Evolutionary conservation across 768 basidiomycete species (phyloP).

Genomic region (Rhizopogon rudus): DNA sequence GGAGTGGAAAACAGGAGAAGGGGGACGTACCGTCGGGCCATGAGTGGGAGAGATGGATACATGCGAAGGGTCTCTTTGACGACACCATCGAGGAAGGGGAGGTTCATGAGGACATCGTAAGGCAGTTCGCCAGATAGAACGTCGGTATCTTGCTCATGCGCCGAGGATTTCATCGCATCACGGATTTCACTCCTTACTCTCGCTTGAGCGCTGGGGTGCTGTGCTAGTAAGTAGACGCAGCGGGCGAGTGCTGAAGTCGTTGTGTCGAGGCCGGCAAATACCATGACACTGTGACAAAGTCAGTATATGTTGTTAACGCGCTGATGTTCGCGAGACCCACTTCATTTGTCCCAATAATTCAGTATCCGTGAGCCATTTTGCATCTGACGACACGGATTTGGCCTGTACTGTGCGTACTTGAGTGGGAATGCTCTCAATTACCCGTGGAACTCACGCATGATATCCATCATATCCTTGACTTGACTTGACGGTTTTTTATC

Average conservation of each 20-base stretch:
- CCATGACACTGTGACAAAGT: slow-evolving; percentile 30
- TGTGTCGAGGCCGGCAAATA: slow-evolving; percentile 41
- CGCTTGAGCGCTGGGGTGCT: slow-evolving; percentile 33
- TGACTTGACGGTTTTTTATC: slow-evolving; percentile 10
- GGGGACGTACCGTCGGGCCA: slow-evolving; percentile 17
- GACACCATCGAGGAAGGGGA: slow-evolving; percentile 34
- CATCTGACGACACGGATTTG: slow-evolving; percentile 29
- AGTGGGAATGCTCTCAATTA: neutral
- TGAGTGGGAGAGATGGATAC: slow-evolving; percentile 18
- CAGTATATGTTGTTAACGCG: neutral
- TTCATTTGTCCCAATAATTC: slow-evolving; percentile 49
- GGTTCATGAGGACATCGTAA: slow-evolving; percentile 32
- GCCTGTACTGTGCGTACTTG: slow-evolving; percentile 24
- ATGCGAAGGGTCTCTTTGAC: slow-evolving; percentile 36
- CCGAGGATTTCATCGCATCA: slow-evolving; percentile 9
- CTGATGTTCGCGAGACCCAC: slow-evolving; percentile 21
- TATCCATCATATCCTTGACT: slow-evolving; percentile 46
- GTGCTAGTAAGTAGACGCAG: slow-evolving; percentile 30
- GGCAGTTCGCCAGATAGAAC: slow-evolving; percentile 15
- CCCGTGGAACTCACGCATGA: slow-evolving; percentile 35
- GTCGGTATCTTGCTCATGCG: neutral
- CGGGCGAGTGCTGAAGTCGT: slow-evolving; percentile 37
- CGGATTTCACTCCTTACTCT: slow-evolving; percentile 33
- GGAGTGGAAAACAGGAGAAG: too few species aligned
- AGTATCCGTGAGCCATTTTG: slow-evolving; percentile 35